phyloP scores from a whole-genome alignment of 2,329 filamentous ascomycete genomes.

The Periglandula ipomoeae region DNA sequence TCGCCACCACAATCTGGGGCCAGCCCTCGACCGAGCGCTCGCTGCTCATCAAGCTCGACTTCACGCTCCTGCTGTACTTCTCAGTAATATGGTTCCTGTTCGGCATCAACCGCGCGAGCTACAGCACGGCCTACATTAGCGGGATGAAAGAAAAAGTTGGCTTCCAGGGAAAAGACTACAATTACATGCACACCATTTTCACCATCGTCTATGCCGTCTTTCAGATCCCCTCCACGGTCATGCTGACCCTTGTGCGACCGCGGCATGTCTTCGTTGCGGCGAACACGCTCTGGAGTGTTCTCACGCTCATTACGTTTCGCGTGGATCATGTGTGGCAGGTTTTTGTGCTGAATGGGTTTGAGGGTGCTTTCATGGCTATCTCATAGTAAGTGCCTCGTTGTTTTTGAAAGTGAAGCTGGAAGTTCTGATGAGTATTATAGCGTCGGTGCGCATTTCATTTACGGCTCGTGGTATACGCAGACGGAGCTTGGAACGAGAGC shows the following conservation, averaged over 20 bases:
- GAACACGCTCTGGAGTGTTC: constrained; percentile 33
- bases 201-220: constrained; percentile 33
- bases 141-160: constrained; percentile 29
- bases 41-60: constrained; percentile 29
- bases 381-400: constrained; percentile 31
- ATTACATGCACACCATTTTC: constrained; percentile 27
- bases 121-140: constrained; percentile 32
- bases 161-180: constrained; percentile 30
- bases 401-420: too few relatives aligned
- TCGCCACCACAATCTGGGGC: constrained; percentile 2
- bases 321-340: constrained; percentile 33
- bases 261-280: constrained; percentile 32
- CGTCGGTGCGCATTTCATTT: constrained; percentile 34
- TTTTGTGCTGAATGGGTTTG: constrained; percentile 33
- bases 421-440: constrained; percentile 10
- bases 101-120: constrained; percentile 33
- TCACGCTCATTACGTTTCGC: constrained; percentile 33
- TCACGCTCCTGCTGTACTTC: constrained; percentile 33
- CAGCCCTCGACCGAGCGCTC: constrained; percentile 11
- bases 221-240: constrained; percentile 33
- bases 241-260: constrained; percentile 19
- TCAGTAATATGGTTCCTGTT: constrained; percentile 39
- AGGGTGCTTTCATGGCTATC: constrained; percentile 33
- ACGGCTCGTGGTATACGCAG: constrained; percentile 34
- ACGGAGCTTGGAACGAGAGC: constrained; percentile 31